Evolutionary conservation across 1,284 basidiomycete species (phyloP).

Genomic region (Apiotrichum mycotoxinovorans): DNA sequence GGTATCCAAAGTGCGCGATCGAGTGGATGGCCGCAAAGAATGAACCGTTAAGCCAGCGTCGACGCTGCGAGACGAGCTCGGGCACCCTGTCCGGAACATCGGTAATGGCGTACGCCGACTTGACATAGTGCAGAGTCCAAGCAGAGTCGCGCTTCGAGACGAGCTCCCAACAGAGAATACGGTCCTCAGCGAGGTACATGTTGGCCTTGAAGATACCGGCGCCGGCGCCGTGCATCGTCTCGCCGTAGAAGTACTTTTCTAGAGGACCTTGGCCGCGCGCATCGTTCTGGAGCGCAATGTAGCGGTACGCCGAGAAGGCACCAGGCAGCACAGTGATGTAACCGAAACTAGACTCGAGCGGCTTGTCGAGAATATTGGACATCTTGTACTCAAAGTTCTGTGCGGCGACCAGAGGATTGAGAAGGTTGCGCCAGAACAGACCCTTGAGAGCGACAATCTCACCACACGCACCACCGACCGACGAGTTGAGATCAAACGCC

Average conservation of each 20-base stretch:
- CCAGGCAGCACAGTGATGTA: conserved; percentile 91
- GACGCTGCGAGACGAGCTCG: conserved; percentile 85
- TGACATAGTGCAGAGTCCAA: conserved; percentile 92
- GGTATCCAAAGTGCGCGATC: conserved; percentile 84
- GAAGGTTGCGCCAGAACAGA: conserved; percentile 67
- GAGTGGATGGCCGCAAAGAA: conserved; percentile 94
- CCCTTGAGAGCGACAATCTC: conserved; percentile 91
- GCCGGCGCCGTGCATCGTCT: conserved; percentile 87
- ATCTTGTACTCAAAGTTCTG: conserved; percentile 79
- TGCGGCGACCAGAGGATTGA: conserved; percentile 70
- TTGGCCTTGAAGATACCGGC: conserved; percentile 89
- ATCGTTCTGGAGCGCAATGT: conserved; percentile 80
- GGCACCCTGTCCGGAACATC: conserved; percentile 86
- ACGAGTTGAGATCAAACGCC: conserved; percentile 91
- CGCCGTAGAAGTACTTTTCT: conserved; percentile 91
- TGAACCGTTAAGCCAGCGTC: conserved; percentile 94
- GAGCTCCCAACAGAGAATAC: conserved; percentile 87
- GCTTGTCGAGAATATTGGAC: conserved; percentile 88
- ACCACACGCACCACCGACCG: conserved; percentile 94
- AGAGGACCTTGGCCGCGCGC: conserved; percentile 67
- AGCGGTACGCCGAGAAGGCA: conserved; percentile 91
- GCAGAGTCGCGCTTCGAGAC: conserved; percentile 79
- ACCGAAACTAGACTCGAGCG: conserved; percentile 73
- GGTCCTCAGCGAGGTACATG: conserved; percentile 84
- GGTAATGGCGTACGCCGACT: conserved; percentile 85